phyloP scores from a whole-genome alignment of 1,284 basidiomycete species.

The Peniophora sp. region DNA sequence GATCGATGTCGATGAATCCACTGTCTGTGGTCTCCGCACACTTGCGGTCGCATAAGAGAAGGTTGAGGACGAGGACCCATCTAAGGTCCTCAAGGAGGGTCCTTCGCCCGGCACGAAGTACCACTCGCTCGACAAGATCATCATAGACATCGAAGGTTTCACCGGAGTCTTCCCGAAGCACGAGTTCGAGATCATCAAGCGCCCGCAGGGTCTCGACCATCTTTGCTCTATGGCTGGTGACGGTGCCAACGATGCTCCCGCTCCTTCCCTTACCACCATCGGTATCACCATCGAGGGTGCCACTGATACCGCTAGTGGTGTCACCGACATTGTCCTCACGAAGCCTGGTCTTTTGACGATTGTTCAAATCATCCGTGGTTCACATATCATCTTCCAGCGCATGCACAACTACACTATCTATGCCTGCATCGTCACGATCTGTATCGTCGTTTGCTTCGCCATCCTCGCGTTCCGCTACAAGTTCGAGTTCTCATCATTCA shows the following conservation, averaged over 20 bases:
- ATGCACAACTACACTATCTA: conserved; percentile 96
- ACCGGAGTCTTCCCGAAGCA: conserved; percentile 96
- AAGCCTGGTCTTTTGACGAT: conserved; percentile 96
- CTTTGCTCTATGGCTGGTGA: conserved; percentile 93
- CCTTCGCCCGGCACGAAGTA: conserved; percentile 76
- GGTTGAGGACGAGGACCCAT: conserved; percentile 78
- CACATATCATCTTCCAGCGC: conserved; percentile 95
- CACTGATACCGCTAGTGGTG: conserved; percentile 91
- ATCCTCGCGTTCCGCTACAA: conserved; percentile 93
- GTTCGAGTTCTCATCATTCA: conserved; percentile 99
- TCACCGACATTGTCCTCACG: conserved; percentile 91
- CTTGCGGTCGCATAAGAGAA: conserved; percentile 96
- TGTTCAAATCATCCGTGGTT: conserved; percentile 92
- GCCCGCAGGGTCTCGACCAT: conserved; percentile 86
- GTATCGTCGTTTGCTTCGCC: conserved; percentile 97
- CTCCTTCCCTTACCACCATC: conserved; percentile 89
- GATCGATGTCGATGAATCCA: conserved; percentile 93
- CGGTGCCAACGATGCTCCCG: conserved; percentile 94
- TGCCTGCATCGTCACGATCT: conserved; percentile 89
- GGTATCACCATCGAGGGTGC: conserved; percentile 97
- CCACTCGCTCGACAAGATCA: conserved; percentile 86
- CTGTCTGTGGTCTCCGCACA: conserved; percentile 92
- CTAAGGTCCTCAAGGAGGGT: conserved; percentile 91
- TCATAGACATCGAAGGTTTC: conserved; percentile 86
- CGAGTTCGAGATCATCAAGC: conserved; percentile 92